Evolutionary conservation across 2,329 filamentous ascomycete genomes (phyloP).

Genomic region (Incumbomyces delicatus): DNA sequence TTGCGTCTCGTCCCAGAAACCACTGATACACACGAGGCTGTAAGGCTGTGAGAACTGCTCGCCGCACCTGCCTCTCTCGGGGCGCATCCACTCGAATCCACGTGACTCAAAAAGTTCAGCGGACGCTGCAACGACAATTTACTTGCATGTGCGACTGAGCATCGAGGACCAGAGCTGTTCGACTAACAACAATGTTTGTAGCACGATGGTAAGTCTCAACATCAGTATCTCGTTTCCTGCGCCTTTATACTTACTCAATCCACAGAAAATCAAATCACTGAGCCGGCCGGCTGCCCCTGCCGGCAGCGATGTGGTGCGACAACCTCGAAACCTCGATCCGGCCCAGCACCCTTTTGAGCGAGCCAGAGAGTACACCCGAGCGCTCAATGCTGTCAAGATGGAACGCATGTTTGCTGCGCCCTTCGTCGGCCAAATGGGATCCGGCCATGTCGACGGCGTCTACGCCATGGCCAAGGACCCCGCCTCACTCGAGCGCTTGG

Average conservation of each 20-base stretch:
- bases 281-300: constrained; percentile 38
- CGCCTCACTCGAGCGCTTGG: constrained; percentile 61
- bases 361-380: constrained; percentile 72
- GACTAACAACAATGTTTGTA: no score
- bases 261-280: constrained; percentile 48
- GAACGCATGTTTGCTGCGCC: constrained; percentile 84
- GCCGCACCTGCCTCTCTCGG: constrained; percentile 2
- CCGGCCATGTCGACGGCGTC: constrained; percentile 84
- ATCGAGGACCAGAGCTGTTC: no score
- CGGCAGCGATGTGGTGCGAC: constrained; percentile 34
- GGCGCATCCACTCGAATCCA: neutral
- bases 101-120: constrained; percentile 5
- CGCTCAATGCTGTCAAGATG: constrained; percentile 77
- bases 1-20: neutral
- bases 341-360: constrained; percentile 84
- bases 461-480: constrained; percentile 76
- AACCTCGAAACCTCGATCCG: constrained; percentile 57
- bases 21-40: no score
- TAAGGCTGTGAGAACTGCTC: neutral
- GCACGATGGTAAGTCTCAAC: no score
- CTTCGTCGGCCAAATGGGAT: constrained; percentile 77
- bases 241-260: no score
- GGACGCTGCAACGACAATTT: no score
- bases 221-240: no score
- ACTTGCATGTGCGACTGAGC: no score